phyloP scores from a whole-genome alignment of 2,329 filamentous ascomycete genomes.

The Aspergillaceae sp. region DNA sequence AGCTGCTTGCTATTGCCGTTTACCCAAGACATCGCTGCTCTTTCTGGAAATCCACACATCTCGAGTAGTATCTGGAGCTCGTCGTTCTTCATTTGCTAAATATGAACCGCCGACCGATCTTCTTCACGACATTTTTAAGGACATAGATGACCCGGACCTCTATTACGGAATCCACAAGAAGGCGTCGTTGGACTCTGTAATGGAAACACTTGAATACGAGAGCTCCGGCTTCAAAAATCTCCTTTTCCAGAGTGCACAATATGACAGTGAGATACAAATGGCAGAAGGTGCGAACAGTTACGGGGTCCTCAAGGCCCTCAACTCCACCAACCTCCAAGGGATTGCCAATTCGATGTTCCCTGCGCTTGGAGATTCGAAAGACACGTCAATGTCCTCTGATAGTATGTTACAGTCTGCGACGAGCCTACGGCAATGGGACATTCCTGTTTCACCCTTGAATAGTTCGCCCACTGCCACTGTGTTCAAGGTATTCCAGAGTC shows the following conservation, averaged over 20 bases:
- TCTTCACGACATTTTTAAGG: conserved; percentile 75
- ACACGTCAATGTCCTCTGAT: conserved; percentile 47
- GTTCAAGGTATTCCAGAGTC: conserved; percentile 72
- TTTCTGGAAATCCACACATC: conserved; percentile 67
- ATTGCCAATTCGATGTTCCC: conserved; percentile 73
- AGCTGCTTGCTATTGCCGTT: conserved; percentile 67
- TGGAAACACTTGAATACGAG: conserved; percentile 81
- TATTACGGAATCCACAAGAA: conserved; percentile 86
- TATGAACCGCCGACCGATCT: conserved; percentile 54
- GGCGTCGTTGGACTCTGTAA: conserved; percentile 65
- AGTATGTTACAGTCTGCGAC: conserved; percentile 71
- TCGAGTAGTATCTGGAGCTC: conserved; percentile 49
- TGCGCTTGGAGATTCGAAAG: conserved; percentile 47
- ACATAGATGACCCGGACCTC: conserved; percentile 89
- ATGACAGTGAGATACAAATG: conserved; percentile 70
- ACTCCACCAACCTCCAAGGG: conserved; percentile 73
- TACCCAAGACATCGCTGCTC: conserved; percentile 79
- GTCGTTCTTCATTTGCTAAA: conserved; percentile 56
- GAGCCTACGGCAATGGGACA: conserved; percentile 83
- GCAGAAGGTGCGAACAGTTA: conserved; percentile 53
- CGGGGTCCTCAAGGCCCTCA: conserved; percentile 67
- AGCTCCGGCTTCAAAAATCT: conserved; percentile 77
- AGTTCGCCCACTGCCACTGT: conserved; percentile 59
- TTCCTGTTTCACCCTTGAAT: conserved; percentile 60
- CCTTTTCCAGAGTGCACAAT: conserved; percentile 81